Percentiles rank a stretch among this genome's conserved stretches.
These are phyloP conservation scores for Caryopteris hybrid DNA, from an alignment of 305 asterid species.

Conservation along the genomic window DNA sequence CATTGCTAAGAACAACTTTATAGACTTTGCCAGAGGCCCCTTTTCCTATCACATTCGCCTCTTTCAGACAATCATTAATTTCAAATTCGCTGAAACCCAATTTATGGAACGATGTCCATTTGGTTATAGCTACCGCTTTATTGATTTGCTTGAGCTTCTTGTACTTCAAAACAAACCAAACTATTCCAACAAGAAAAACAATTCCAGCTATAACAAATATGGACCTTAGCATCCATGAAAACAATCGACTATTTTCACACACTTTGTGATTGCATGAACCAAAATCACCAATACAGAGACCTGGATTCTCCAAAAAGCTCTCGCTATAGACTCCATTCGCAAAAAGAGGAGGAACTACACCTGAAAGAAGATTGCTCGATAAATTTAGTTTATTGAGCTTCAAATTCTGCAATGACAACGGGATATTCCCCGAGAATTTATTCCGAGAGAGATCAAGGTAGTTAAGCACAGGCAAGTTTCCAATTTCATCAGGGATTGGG, in stretches of 20 bases:
- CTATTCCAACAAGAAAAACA: slow-evolving; percentile 41
- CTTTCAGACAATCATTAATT: slow-evolving; percentile 47
- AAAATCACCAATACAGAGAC: slow-evolving; percentile 36
- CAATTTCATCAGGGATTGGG: slow-evolving; percentile 57
- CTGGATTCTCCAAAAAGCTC: slow-evolving; percentile 73
- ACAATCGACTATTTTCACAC: slow-evolving; percentile 5
- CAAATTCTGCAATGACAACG: slow-evolving; percentile 52
- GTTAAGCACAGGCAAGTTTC: slow-evolving; percentile 56
- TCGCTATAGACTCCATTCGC: slow-evolving; percentile 37
- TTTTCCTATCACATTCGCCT: slow-evolving; percentile 58
- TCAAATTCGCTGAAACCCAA: slow-evolving; percentile 60
- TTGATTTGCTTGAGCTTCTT: slow-evolving; percentile 28
- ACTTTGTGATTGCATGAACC: slow-evolving; percentile 29
- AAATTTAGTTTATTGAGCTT: slow-evolving; percentile 67
- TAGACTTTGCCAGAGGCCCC: slow-evolving; percentile 85
- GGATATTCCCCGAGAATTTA: slow-evolving; percentile 52
- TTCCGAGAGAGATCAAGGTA: slow-evolving; percentile 81
- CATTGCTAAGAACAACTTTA: slow-evolving; percentile 57
- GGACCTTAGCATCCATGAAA: slow-evolving; percentile 34
- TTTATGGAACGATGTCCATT: slow-evolving; percentile 79
- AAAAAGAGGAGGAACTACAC: slow-evolving; percentile 54
- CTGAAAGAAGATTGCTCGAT: slow-evolving; percentile 61
- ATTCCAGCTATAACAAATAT: slow-evolving; percentile 30
- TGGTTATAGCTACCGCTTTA: slow-evolving; percentile 30
- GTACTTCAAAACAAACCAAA: slow-evolving; percentile 41